Base-by-base conservation (phyloP, 2,329 filamentous ascomycete species). In the Stylonectria norvegica region DNA sequence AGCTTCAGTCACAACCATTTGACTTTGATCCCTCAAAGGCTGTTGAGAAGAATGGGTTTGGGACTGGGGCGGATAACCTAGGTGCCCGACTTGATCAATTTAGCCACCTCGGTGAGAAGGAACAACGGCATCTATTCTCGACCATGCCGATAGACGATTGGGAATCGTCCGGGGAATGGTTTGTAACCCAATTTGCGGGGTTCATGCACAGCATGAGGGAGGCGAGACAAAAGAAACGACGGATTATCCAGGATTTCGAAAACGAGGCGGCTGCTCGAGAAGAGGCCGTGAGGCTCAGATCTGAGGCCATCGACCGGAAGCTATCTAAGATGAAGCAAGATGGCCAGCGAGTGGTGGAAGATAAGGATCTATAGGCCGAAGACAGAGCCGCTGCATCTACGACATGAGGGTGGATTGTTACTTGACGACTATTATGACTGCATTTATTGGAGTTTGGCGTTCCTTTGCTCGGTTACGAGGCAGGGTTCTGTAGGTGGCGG, bases 141-240 rank as follows among this genome's bases (percentile, higher is more conserved):
- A 67, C 67, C 37, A 73, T 81, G 68, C 60, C 71, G 1, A 64
- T 79, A 11, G 62, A 68, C 12, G 78, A 81, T 38, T 81, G 78
- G 78, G 77, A 81, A 49, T 65, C 70, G 11, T 70, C 76, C 1
- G 78, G 78, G 5, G 76, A 80, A 48, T 81, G 78, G 78, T 78
- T 81, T 40, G 62, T 78, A 16, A 69, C 70, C 30, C 72, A 71
- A 45, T 81, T 81, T 45, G 61, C 68, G 6, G 63, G 64, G 3
- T 60, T 81, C 29, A 68, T 79, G 57, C 60, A 67, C 44, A 65
- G 62, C 37, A 57, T 81, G 46, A 70, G 68, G 43, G 64, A 70
- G 36, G 67, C 72, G 15, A 68, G 78, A 8, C 67, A 67, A 42
- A 61, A 61, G 11, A 79, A 78, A 60, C 69, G 78, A 34, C 58